Evolutionary conservation across 345 rosid genomes (phyloP), one percentile per base, ranked within the genome.

Genomic region (Populus pruinosa): DNA sequence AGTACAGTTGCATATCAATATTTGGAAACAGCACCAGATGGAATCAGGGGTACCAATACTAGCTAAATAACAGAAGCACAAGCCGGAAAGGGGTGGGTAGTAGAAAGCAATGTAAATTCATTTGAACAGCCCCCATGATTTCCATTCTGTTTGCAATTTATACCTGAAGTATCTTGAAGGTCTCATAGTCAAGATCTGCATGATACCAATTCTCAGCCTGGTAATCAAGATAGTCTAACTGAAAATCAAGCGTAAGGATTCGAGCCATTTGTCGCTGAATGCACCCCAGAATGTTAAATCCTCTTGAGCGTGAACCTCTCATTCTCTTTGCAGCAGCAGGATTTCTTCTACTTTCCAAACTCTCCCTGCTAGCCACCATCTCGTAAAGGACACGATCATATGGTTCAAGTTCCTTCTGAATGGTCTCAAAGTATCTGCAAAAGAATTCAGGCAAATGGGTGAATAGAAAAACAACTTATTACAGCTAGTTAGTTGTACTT

Each of bases 151-250:
- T 43, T 9, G 9, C 23, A 35, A 64, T 55, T 55, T 12, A 38
- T 50, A 95, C 99, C 99, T 96, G 99, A 88, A 96, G 99, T 62
- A 85, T 84, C 81, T 87, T 85, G 88, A 93, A 96, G 8, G 99
- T 96, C 87, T 93, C 98, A 53, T 80, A 88, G 76, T 93, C 99
- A 50, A 96, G 99, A 90, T 96, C 99, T 27, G 99, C 99, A 72
- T 93, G 98, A 82, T 86, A 89, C 96, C 98, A 96, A 75, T 92
- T 96, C 78, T 87, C 85, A 73, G 86, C 84, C 27, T 91, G 87
- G 72, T 92, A 96, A 85, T 93, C 92, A 8, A 96, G 86, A 84
- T 94, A 91, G 80, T 93, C 99, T 44, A 90, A 86, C 80, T 96
- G 99, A 85, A 92, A 96, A 87, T 93, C 93, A 75, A 93, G 99